Percentiles rank a stretch among this genome's conserved stretches.
Evolutionary conservation across 345 rosid genomes (phyloP).

Genomic region (Schrenkiella parvula): DNA sequence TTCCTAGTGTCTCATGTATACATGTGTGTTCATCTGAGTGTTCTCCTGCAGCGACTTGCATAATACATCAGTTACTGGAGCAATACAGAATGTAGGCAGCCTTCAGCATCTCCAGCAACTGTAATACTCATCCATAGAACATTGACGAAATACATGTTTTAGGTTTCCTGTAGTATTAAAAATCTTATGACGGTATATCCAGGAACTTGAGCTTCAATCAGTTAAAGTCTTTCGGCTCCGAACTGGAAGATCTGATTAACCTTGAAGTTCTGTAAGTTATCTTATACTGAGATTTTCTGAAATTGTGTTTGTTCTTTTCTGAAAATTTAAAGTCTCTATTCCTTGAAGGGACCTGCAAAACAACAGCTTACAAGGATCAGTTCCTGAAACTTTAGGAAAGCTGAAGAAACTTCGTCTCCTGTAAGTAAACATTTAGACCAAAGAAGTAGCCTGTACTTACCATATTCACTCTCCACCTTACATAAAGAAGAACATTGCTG

Average conservation of each 20-base stretch:
- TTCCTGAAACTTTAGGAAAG: slow-evolving; percentile 71
- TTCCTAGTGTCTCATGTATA: background rate
- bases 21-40: background rate
- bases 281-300: background rate
- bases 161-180: background rate
- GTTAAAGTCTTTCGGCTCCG: slow-evolving; percentile 65
- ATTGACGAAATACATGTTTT: background rate
- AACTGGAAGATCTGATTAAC: slow-evolving; percentile 53
- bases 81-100: slow-evolving; percentile 69
- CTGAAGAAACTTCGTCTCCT: slow-evolving; percentile 61
- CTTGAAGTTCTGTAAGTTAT: slow-evolving; percentile 77
- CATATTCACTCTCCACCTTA: slow-evolving; percentile 5
- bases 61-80: slow-evolving; percentile 82
- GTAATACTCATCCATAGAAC: slow-evolving; percentile 41
- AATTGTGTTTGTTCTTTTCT: background rate
- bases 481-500: background rate
- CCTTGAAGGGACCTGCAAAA: slow-evolving; percentile 73
- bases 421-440: slow-evolving; percentile 43
- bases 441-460: slow-evolving; percentile 3
- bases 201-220: slow-evolving; percentile 90
- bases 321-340: background rate
- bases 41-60: slow-evolving; percentile 69
- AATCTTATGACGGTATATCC: slow-evolving; percentile 17
- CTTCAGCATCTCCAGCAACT: slow-evolving; percentile 70
- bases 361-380: slow-evolving; percentile 68